Conservation (phyloP, 768 basidiomycete species). For the Lactarius hengduanensis region DNA sequence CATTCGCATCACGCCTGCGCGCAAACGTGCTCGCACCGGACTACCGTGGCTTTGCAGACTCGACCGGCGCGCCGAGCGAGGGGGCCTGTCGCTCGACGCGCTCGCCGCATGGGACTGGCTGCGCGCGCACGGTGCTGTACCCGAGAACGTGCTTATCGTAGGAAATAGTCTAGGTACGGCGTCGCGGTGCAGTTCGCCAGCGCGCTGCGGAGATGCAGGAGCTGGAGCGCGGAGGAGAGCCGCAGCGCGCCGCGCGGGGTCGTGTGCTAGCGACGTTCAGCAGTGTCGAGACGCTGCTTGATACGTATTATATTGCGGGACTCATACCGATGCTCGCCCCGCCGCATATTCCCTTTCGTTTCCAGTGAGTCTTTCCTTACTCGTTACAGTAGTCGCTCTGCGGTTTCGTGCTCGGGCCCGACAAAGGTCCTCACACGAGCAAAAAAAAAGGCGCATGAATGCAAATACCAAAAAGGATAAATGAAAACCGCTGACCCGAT, state of each 20-base stretch:
- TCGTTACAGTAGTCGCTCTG: conserved; percentile 1
- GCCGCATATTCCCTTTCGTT: conserved; percentile 55
- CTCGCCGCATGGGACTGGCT: conserved; percentile 82
- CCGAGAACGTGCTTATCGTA: conserved; percentile 64
- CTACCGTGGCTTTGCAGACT: conserved; percentile 92
- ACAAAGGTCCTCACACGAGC: not conserved
- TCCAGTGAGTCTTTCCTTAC: conserved; percentile 49
- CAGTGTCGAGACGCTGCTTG: conserved; percentile 46
- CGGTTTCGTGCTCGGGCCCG: not conserved
- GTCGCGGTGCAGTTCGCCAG: conserved; percentile 51
- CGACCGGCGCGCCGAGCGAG: conserved; percentile 74
- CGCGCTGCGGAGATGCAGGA: conserved; percentile 42
- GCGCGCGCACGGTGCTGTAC: conserved; percentile 51
- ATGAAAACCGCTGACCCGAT: not conserved
- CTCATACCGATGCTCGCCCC: conserved; percentile 72
- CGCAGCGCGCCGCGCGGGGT: conserved; percentile 41
- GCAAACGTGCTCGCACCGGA: conserved; percentile 84
- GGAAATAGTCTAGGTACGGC: conserved; percentile 92
- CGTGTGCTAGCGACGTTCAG: conserved; percentile 44
- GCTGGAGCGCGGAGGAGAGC: not conserved
- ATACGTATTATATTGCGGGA: conserved; percentile 65
- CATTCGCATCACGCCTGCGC: conserved; percentile 60
- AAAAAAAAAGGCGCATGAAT: not conserved
- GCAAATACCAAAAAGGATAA: conserved; percentile 2
- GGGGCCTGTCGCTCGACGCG: conserved; percentile 71